Conservation (phyloP, 2,329 filamentous ascomycete genomes). For the Chalaropsis thielavioides region DNA sequence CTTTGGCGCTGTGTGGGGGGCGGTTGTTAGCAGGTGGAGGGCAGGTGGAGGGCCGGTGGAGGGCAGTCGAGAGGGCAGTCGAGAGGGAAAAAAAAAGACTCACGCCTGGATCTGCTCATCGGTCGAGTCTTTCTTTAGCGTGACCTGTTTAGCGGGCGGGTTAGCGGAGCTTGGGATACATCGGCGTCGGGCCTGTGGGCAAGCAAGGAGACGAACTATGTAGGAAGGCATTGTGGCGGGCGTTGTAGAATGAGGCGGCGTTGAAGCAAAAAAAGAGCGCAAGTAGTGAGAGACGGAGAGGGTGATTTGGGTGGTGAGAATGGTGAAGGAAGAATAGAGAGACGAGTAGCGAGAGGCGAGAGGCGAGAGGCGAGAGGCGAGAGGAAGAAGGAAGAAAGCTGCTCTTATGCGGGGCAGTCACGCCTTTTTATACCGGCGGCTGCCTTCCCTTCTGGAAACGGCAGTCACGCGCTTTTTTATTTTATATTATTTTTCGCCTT, state of each 20-base stretch:
- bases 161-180: slow-evolving; percentile 17
- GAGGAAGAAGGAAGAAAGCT: no score
- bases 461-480: slow-evolving; percentile 6
- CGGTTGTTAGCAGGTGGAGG: slow-evolving; percentile 8
- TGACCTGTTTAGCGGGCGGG: slow-evolving; percentile 46
- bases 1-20: slow-evolving; percentile 50
- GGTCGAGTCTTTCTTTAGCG: slow-evolving; percentile 57
- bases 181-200: slow-evolving; percentile 8
- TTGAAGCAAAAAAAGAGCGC: no score
- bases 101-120: slow-evolving; percentile 54
- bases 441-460: no score
- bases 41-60: no score
- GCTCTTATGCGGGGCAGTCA: no score
- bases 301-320: not conserved
- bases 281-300: not conserved
- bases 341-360: no score
- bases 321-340: not conserved
- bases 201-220: slow-evolving; percentile 32
- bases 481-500: no score
- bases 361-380: no score
- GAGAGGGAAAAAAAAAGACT: slow-evolving; percentile 21
- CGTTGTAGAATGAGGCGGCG: no score
- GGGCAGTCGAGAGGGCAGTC: not conserved
- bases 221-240: slow-evolving; percentile 42
- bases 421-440: no score